A percentile compares a stretch with the other conserved stretches of the same genome.
These are phyloP conservation scores for Vitis hybrid DNA, from an alignment of 177 flowering plant species.

Conservation along the genomic window DNA sequence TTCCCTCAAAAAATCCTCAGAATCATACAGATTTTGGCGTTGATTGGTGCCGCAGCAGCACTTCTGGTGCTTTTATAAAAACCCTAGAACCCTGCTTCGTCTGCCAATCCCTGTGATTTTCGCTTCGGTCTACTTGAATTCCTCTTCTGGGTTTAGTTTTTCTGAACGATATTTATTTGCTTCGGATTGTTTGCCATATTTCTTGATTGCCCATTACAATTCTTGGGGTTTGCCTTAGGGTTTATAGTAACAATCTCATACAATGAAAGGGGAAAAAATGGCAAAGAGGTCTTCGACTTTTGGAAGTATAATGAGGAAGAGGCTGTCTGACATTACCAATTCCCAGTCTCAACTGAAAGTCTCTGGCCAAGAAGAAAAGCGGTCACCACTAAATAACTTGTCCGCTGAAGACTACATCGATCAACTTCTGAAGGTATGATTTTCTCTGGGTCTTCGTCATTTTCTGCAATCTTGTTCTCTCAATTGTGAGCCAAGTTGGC, in stretches of 20 bases:
- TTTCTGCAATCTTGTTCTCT: background rate
- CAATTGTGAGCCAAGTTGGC: background rate
- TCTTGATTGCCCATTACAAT: slow-evolving; percentile 2
- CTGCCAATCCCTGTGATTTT: background rate
- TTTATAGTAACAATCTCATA: slow-evolving; percentile 3
- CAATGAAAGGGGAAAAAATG: slow-evolving; percentile 41
- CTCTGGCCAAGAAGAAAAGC: slow-evolving; percentile 26
- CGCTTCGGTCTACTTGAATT: background rate
- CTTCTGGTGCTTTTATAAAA: background rate
- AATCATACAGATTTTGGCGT: too few species aligned
- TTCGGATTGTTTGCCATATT: background rate
- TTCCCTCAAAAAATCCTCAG: too few species aligned
- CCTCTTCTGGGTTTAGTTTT: background rate
- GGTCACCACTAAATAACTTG: slow-evolving; percentile 7
- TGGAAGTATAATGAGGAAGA: slow-evolving; percentile 45
- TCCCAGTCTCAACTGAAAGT: slow-evolving; percentile 26
- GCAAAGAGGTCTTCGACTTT: slow-evolving; percentile 38
- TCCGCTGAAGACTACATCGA: slow-evolving; percentile 35
- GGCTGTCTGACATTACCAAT: slow-evolving; percentile 70
- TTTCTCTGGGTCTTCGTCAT: background rate
- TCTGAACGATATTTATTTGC: background rate
- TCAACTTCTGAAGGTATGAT: slow-evolving; percentile 52
- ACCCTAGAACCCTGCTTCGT: background rate
- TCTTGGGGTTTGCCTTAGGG: slow-evolving; percentile 2
- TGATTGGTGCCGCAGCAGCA: too few species aligned